phyloP scores from a whole-genome alignment of 768 basidiomycete genomes.

The Clitopilus passeckerianus region DNA sequence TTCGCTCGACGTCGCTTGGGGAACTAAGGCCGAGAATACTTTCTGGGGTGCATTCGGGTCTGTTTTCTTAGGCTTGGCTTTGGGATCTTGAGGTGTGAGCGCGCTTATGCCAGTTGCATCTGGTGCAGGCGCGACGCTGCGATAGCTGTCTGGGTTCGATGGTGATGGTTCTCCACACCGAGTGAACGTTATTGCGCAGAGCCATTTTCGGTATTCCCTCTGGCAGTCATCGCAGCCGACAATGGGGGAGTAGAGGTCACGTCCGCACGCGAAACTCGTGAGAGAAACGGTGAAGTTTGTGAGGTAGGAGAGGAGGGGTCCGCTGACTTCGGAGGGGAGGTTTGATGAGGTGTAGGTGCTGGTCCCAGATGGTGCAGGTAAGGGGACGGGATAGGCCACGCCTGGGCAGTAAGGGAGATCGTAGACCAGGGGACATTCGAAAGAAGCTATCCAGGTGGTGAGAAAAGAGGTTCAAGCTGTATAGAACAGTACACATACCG shows the following conservation, averaged over 20 bases:
- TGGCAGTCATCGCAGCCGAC: conserved; percentile 76
- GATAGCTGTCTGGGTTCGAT: conserved; percentile 25
- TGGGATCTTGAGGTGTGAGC: conserved; percentile 13
- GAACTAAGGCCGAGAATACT: conserved; percentile 46
- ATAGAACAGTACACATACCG: conserved; percentile 29
- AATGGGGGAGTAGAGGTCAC: conserved; percentile 75
- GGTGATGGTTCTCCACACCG: conserved; percentile 61
- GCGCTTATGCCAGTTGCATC: conserved; percentile 26
- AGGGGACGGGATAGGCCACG: conserved; percentile 64
- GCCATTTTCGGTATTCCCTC: conserved; percentile 68
- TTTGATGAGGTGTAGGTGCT: conserved; percentile 43
- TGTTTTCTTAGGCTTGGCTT: background rate
- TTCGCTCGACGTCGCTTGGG: conserved; percentile 33
- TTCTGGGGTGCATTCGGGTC: conserved; percentile 15
- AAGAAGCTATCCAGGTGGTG: conserved; percentile 38
- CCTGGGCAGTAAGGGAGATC: conserved; percentile 73
- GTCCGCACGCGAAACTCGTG: conserved; percentile 71
- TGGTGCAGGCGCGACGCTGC: conserved; percentile 23
- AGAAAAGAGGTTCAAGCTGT: background rate
- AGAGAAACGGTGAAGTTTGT: conserved; percentile 74
- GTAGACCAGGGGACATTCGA: conserved; percentile 65
- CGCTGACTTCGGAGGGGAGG: conserved; percentile 43
- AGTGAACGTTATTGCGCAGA: conserved; percentile 69
- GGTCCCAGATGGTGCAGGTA: conserved; percentile 40
- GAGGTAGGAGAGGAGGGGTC: conserved; percentile 51